These are phyloP conservation scores for Saprolegnia diclina DNA, from an alignment of 352 stramenopile species.

Conservation along the genomic window DNA sequence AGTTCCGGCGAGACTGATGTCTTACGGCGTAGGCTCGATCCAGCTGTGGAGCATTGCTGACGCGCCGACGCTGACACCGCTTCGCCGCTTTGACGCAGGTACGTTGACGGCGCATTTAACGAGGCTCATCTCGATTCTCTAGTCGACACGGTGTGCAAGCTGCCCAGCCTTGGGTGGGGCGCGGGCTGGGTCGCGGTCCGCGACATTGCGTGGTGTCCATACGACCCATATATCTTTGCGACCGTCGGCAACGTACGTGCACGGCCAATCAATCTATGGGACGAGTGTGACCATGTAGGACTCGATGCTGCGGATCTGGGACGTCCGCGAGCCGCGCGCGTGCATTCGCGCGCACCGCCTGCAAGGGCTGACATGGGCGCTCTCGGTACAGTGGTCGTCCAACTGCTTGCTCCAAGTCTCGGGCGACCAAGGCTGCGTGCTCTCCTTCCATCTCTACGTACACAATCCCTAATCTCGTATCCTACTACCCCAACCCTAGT, in stretches of 20 bases:
- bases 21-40: constrained; percentile 49
- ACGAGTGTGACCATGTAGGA: constrained; percentile 38
- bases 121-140: constrained; percentile 20
- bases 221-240: constrained; percentile 77
- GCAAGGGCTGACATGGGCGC: constrained; percentile 63
- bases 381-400: constrained; percentile 71
- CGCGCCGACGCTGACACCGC: constrained; percentile 32
- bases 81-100: constrained; percentile 79
- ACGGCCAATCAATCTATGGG: not conserved
- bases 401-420: constrained; percentile 69
- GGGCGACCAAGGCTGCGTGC: constrained; percentile 74
- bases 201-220: constrained; percentile 71
- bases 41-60: constrained; percentile 58
- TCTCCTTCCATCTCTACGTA: constrained; percentile 75
- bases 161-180: constrained; percentile 77
- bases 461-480: constrained; percentile 25
- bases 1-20: not conserved
- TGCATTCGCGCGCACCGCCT: constrained; percentile 76
- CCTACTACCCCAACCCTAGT: constrained; percentile 37
- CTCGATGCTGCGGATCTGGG: constrained; percentile 79
- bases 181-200: constrained; percentile 77
- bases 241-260: constrained; percentile 73
- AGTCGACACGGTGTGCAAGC: constrained; percentile 78
- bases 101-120: constrained; percentile 13
- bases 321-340: constrained; percentile 70